These are phyloP conservation scores for Monilinia laxa DNA, from an alignment of 2,329 filamentous ascomycete species.

Conservation along the genomic window DNA sequence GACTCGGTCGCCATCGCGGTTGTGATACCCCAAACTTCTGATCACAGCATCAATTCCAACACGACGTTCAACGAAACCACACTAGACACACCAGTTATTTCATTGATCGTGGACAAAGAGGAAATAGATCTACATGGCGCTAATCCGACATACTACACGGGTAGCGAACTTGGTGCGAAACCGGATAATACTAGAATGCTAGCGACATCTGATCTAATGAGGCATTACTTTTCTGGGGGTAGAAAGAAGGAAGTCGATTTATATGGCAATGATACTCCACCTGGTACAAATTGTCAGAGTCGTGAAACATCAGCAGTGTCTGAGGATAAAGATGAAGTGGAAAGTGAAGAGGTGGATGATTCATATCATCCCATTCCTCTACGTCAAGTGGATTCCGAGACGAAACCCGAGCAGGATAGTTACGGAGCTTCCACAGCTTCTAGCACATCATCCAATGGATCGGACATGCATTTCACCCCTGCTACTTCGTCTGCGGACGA, in stretches of 20 bases:
- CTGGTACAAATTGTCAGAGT: not conserved
- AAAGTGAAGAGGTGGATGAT: not conserved
- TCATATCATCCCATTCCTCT: too few relatives aligned
- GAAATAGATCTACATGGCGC: not conserved
- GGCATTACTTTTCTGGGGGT: not conserved
- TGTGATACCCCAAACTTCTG: not conserved
- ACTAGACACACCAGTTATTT: not conserved
- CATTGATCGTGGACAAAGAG: not conserved
- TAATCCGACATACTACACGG: not conserved
- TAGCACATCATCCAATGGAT: not conserved
- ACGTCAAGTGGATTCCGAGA: not conserved
- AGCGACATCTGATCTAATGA: too few relatives aligned
- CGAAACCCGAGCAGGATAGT: not conserved
- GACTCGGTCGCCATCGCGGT: not conserved
- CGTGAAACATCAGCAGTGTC: too few relatives aligned
- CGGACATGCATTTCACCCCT: not conserved
- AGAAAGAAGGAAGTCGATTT: not conserved
- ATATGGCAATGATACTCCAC: accelerated
- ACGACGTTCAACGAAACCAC: not conserved
- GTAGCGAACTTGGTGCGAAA: not conserved
- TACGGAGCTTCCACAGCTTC: not conserved
- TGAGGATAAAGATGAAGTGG: not conserved
- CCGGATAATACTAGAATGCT: not conserved
- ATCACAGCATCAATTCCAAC: not conserved
- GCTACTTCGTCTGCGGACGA: not conserved